Evolutionary conservation across 495 filamentous ascomycete species (phyloP).

Genomic region (Penicillium parvum): DNA sequence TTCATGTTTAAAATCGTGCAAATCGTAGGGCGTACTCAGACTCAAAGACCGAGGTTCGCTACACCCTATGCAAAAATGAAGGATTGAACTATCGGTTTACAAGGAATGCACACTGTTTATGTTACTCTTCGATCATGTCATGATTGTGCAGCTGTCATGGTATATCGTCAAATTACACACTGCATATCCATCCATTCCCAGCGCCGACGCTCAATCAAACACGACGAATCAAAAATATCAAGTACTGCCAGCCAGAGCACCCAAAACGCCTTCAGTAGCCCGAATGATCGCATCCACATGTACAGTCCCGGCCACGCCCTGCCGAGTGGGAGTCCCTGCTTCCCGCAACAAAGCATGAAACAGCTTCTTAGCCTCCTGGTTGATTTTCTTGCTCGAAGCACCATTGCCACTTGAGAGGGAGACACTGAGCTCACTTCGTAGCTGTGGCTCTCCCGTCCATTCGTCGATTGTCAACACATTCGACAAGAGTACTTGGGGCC

Average conservation of each 20-base stretch:
- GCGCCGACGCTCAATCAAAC: slow-evolving; percentile 12
- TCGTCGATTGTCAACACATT: slow-evolving; percentile 34
- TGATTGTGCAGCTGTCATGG: slow-evolving; percentile 9
- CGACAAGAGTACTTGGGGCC: slow-evolving; percentile 26
- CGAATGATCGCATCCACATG: slow-evolving; percentile 29
- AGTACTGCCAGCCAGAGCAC: slow-evolving; percentile 28
- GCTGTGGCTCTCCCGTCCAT: slow-evolving; percentile 40
- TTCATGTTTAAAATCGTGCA: background rate
- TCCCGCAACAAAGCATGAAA: slow-evolving; percentile 38
- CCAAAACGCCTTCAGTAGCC: slow-evolving; percentile 33
- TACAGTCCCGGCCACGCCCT: slow-evolving; percentile 9
- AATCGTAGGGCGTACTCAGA: too few species aligned
- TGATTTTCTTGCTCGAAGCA: slow-evolving; percentile 24
- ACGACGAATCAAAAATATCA: slow-evolving; percentile 3
- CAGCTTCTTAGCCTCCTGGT: slow-evolving; percentile 36
- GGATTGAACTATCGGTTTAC: too few species aligned
- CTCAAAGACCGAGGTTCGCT: too few species aligned
- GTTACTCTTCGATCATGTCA: background rate
- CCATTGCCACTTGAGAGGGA: slow-evolving; percentile 15
- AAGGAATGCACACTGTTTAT: too few species aligned
- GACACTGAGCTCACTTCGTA: slow-evolving; percentile 33
- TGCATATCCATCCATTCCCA: background rate
- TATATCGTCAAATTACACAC: slow-evolving; percentile 11
- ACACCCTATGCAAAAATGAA: too few species aligned
- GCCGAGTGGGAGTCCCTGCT: slow-evolving; percentile 7